Percentiles rank a stretch among this genome's conserved stretches.
phyloP scores from a whole-genome alignment of 2,329 filamentous ascomycete genomes.

The Diatrype stigma region DNA sequence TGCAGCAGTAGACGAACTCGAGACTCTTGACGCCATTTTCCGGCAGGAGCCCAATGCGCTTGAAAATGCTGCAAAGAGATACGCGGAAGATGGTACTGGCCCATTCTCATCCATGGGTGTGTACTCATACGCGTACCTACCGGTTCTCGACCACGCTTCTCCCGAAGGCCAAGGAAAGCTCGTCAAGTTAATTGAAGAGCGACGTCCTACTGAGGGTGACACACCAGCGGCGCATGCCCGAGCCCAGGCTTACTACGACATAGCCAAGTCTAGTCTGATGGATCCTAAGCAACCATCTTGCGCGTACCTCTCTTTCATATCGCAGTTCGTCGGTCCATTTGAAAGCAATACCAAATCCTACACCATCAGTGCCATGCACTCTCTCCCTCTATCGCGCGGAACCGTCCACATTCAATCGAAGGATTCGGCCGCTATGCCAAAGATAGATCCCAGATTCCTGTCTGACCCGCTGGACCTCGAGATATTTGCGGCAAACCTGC shows the following conservation, averaged over 20 bases:
- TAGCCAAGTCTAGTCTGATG: background rate
- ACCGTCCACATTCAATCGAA: background rate
- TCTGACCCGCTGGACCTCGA: background rate
- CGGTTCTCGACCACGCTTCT: conserved; percentile 2
- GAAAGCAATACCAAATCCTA: background rate
- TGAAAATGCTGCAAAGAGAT: conserved; percentile 5
- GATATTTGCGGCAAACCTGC: background rate
- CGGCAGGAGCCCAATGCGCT: conserved; percentile 5
- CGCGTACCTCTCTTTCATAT: background rate
- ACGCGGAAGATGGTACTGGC: background rate
- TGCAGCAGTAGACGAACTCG: conserved; percentile 5
- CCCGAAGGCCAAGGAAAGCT: conserved; percentile 1
- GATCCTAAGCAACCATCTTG: background rate
- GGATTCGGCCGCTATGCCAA: background rate
- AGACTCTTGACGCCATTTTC: conserved; percentile 6
- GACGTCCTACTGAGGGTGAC: background rate
- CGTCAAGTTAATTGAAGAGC: background rate
- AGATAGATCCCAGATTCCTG: background rate
- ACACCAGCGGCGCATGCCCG: background rate
- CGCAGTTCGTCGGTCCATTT: background rate
- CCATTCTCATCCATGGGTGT: conserved; percentile 4
- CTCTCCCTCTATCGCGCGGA: background rate
- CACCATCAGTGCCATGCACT: background rate
- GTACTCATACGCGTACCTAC: conserved; percentile 7
- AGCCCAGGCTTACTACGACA: conserved; percentile 3